Evolutionary conservation across 1,284 basidiomycete species (phyloP).

Genomic region (Psilocybe mexicana): DNA sequence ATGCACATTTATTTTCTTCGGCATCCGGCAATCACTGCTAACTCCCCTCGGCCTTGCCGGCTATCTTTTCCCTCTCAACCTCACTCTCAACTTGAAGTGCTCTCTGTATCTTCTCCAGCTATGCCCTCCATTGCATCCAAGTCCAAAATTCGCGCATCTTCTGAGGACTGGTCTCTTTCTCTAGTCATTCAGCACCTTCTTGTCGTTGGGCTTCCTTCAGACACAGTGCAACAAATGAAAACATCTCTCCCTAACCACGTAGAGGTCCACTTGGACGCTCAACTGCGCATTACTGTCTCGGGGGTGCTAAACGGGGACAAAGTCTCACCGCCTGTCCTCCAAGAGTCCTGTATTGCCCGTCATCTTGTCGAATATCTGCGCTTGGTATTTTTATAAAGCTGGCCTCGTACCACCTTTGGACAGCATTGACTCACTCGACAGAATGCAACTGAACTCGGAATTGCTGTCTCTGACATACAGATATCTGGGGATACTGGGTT

Average conservation of each 20-base stretch:
- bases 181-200: conserved; percentile 42
- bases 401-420: conserved; percentile 9
- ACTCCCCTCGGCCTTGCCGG: not conserved
- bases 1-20: conserved; percentile 20
- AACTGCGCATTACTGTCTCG: conserved; percentile 52
- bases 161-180: conserved; percentile 35
- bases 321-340: conserved; percentile 41
- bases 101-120: not conserved
- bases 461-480: conserved; percentile 53
- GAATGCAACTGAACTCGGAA: conserved; percentile 59
- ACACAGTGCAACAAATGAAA: conserved; percentile 31
- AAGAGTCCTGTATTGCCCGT: conserved; percentile 48
- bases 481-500: conserved; percentile 44
- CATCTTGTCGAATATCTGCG: conserved; percentile 53
- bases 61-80: not conserved
- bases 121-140: conserved; percentile 37
- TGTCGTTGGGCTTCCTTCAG: conserved; percentile 37
- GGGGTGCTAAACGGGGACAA: conserved; percentile 48
- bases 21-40: conserved; percentile 14
- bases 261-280: conserved; percentile 52
- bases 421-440: conserved; percentile 28
- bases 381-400: conserved; percentile 37
- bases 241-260: conserved; percentile 45
- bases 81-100: conserved; percentile 7
- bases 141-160: conserved; percentile 32